Conservation (phyloP, 805 yeast genomes). For the Pichia deserticola region DNA sequence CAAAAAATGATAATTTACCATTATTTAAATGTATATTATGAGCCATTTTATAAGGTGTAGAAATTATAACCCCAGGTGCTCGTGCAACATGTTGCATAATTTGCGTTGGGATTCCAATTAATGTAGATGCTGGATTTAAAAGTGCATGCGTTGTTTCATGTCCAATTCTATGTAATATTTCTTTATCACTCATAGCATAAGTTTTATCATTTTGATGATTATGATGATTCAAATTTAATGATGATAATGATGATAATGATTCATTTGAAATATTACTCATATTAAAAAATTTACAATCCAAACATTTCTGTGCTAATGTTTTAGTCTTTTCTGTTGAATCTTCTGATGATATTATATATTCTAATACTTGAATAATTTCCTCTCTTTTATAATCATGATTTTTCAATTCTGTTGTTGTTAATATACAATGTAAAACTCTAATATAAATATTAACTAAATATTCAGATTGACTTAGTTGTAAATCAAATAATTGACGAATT, state of each 20-base stretch:
- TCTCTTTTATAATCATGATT: constrained; percentile 49
- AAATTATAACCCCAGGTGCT: not conserved
- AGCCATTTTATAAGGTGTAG: not conserved
- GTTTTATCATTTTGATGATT: not conserved
- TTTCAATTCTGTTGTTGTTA: constrained; percentile 56
- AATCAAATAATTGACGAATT: constrained; percentile 67
- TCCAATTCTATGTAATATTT: not conserved
- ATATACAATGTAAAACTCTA: constrained; percentile 64
- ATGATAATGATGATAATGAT: not conserved
- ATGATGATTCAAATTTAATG: not conserved
- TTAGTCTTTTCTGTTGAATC: constrained; percentile 32
- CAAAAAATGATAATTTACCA: not conserved
- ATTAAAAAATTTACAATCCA: constrained; percentile 12
- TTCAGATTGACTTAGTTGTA: constrained; percentile 49
- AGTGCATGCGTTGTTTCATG: not conserved
- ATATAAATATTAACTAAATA: constrained; percentile 61
- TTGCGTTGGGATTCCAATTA: not conserved
- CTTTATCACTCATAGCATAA: not conserved
- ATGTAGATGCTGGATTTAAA: not conserved
- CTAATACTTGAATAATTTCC: constrained; percentile 45
- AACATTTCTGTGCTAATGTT: constrained; percentile 33
- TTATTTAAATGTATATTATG: not conserved
- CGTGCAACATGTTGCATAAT: not conserved
- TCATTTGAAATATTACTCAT: not conserved
- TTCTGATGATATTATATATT: constrained; percentile 37